Evolutionary conservation across 169 alveolate genomes (phyloP).

Genomic region (Ichthyophthirius multifiliis): DNA sequence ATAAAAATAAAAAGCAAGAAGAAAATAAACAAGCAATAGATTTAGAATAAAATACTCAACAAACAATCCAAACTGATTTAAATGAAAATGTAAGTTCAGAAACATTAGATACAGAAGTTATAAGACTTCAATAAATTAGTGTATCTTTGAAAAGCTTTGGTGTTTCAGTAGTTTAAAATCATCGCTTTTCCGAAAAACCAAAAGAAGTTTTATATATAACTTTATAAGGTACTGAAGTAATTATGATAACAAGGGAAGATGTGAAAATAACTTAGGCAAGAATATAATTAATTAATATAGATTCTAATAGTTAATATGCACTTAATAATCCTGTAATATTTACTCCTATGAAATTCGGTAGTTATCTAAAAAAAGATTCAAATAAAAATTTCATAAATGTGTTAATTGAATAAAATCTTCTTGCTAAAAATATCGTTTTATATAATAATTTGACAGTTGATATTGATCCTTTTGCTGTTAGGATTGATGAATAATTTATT

Average conservation of each 20-base stretch:
- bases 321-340: background rate
- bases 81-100: too few species aligned
- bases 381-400: background rate
- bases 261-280: background rate
- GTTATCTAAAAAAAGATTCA: background rate
- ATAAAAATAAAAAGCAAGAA: background rate
- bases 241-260: background rate
- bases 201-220: background rate
- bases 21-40: background rate
- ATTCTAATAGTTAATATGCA: background rate
- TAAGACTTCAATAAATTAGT: background rate
- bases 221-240: background rate
- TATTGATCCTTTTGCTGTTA: background rate
- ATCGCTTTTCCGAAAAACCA: background rate
- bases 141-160: background rate
- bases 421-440: background rate
- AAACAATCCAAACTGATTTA: too few species aligned
- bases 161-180: background rate
- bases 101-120: too few species aligned
- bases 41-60: too few species aligned
- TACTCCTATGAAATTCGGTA: background rate
- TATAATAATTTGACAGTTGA: background rate
- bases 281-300: background rate
- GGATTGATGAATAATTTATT: constrained; percentile 3
- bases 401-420: background rate